Conservation (phyloP, 78 protist genomes). For the Speleostelium caveatum region DNA sequence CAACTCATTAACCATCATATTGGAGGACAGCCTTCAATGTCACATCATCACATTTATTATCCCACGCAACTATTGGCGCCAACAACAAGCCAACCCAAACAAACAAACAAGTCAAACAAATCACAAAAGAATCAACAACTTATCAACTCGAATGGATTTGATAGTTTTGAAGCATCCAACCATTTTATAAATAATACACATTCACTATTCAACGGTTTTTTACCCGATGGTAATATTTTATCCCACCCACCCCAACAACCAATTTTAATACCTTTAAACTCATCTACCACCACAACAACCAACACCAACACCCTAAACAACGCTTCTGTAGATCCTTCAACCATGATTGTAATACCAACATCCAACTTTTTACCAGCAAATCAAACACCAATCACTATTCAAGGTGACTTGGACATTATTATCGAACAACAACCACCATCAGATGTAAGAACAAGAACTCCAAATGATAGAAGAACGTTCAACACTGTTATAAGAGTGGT, state of each 20-base stretch:
- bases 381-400: constrained; percentile 1
- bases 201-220: too few relatives aligned
- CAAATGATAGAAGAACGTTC: constrained; percentile 68
- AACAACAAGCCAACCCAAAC: background rate
- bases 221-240: too few relatives aligned
- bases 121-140: background rate
- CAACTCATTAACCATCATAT: constrained; percentile 14
- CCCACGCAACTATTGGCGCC: background rate
- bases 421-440: constrained; percentile 78
- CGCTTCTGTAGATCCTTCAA: background rate
- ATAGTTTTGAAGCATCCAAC: background rate
- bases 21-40: too few relatives aligned
- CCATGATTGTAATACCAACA: background rate
- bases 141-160: background rate
- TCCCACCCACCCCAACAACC: background rate
- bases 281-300: background rate
- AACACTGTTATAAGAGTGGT: constrained; percentile 48
- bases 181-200: background rate
- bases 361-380: background rate
- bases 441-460: constrained; percentile 69
- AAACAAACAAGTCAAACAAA: background rate
- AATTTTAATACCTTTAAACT: background rate
- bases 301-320: background rate
- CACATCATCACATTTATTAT: background rate
- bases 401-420: constrained; percentile 38